Evolutionary conservation across 129 eudicot species (phyloP), one percentile per base, ranked within the genome.

Genomic region (Dittrichia graveolens): DNA sequence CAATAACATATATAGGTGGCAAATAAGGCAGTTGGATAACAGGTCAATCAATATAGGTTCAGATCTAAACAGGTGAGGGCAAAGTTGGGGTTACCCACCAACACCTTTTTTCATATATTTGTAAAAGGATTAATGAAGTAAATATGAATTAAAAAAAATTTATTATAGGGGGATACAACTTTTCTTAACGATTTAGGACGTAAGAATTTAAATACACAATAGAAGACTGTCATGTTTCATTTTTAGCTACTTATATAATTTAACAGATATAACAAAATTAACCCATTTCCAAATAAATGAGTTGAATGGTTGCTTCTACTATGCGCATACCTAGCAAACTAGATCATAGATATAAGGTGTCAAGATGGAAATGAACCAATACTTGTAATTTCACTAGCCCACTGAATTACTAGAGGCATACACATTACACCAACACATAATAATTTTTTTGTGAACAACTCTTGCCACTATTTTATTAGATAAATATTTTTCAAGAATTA

Each of bases 151-250:
- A 42, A 4, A 39, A 42, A 16, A 10, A 66, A 3, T 46, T 6
- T 24, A 46, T 7, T 0, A 3, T 3, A 45, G 71, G 31, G 31
- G 31, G 14, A 13, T 31, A 13, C 9, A 24, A 34, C 40, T 16
- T 13, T 11, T 50, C 0, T 64, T 6, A 6, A 15, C 50, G 48
- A 49, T 19, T 44, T 63, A 8, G 43, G 34, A 65, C 10, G 42
- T 66, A 66, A 46, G 44, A 41, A 65, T 42, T 65, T 3, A 31
- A 65, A 45, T 65, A 65, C 70, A 65, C 5, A 6, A 37, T 8
- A 54, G 37, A 54, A 54, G 60, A 54, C 10, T 15, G 42, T 31
- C 42, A n/a, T 34, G 15, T 11, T 34, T 34, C 38, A 18, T 18
- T 55, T 0, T 16, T 55, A 24, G 61, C 61, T 55, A 55, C 61